Conservation (phyloP, 306 rosid genomes). For the Cyamopsis tetragonoloba region DNA sequence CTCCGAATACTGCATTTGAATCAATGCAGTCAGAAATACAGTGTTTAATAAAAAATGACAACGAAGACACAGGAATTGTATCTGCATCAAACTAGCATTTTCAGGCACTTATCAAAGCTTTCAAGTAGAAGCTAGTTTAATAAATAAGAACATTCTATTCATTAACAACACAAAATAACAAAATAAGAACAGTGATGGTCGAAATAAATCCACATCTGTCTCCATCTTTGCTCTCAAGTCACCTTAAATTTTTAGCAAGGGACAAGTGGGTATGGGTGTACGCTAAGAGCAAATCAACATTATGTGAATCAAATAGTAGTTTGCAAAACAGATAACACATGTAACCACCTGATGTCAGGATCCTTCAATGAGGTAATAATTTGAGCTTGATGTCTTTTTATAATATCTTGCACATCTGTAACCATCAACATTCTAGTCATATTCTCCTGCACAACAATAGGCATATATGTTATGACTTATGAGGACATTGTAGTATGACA, state of each 20-base stretch:
- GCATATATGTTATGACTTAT: conserved; percentile 26
- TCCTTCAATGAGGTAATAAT: conserved; percentile 96
- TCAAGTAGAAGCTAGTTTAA: neutral
- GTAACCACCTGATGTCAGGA: conserved; percentile 99
- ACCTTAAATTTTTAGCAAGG: neutral
- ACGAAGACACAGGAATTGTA: neutral
- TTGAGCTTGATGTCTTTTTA: conserved; percentile 98
- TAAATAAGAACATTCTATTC: neutral
- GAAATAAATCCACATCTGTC: neutral
- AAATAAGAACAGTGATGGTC: neutral
- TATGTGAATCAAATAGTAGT: neutral
- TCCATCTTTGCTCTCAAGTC: neutral
- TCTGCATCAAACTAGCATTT: neutral
- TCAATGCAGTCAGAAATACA: conserved; percentile 27
- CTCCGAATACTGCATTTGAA: conserved; percentile 77
- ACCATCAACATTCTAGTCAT: conserved; percentile 99
- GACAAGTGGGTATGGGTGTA: neutral
- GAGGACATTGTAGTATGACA: conserved; percentile 12
- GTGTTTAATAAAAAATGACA: neutral
- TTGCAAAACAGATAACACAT: conserved; percentile 17
- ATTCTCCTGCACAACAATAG: conserved; percentile 74
- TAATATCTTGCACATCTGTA: conserved; percentile 96
- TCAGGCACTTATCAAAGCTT: neutral
- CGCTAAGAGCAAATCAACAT: neutral
- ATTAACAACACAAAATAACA: neutral